Conservation (phyloP, 768 basidiomycete species). For the Xerocomellus dryophilus region DNA sequence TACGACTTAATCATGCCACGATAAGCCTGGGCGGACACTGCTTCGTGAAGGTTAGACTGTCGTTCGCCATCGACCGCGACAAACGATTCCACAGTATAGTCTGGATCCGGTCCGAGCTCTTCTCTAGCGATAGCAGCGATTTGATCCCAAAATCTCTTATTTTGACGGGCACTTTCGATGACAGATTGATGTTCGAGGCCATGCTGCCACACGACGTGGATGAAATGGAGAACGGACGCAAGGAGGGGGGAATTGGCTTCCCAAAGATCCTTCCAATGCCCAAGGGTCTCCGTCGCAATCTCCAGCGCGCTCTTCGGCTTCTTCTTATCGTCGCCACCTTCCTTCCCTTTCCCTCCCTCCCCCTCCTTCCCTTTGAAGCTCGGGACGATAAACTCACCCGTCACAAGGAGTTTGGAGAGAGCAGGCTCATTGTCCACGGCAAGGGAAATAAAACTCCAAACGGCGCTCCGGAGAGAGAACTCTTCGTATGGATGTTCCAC, state of each 20-base stretch:
- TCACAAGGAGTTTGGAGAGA: constrained; percentile 72
- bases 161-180: constrained; percentile 54
- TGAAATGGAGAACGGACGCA: constrained; percentile 69
- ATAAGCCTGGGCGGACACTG: constrained; percentile 62
- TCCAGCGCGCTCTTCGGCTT: constrained; percentile 58
- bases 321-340: constrained; percentile 24
- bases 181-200: constrained; percentile 65
- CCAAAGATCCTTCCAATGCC: constrained; percentile 73
- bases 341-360: constrained; percentile 25
- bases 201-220: constrained; percentile 78
- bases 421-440: constrained; percentile 87
- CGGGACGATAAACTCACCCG: constrained; percentile 63
- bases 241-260: constrained; percentile 74
- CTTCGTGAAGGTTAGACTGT: constrained; percentile 58
- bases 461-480: constrained; percentile 60
- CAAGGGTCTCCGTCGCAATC: constrained; percentile 63
- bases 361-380: constrained; percentile 40
- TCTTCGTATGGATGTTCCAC: constrained; percentile 81
- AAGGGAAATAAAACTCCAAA: constrained; percentile 82
- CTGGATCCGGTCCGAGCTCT: constrained; percentile 73
- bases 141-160: constrained; percentile 67
- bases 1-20: constrained; percentile 69
- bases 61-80: constrained; percentile 34
- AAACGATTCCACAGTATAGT: constrained; percentile 55
- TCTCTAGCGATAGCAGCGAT: constrained; percentile 60